Percentiles rank a stretch among this genome's conserved stretches.
These are phyloP conservation scores for Hypoxylon crocopeplum DNA, from an alignment of 495 filamentous ascomycete species.

Conservation along the genomic window DNA sequence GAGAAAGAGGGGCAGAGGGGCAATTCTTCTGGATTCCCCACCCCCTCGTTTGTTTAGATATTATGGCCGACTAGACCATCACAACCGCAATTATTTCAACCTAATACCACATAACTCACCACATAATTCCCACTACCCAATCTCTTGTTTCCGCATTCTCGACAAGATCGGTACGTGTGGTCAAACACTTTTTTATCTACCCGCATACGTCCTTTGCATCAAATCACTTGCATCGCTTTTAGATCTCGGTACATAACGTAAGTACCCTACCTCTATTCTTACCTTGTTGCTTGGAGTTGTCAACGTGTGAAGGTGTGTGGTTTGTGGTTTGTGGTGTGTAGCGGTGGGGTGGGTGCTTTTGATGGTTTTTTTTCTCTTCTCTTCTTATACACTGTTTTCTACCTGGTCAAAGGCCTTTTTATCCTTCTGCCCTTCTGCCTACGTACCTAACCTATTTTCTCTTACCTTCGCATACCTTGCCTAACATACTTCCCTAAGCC, in stretches of 20 bases:
- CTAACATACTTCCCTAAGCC: too few relatives aligned
- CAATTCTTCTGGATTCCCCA: conserved; percentile 29
- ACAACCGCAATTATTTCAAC: conserved; percentile 32
- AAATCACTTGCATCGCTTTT: conserved; percentile 29
- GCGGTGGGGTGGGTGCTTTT: conserved; percentile 19
- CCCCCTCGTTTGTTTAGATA: conserved; percentile 30
- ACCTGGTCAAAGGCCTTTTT: not conserved
- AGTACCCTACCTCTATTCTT: not conserved
- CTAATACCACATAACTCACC: conserved; percentile 32
- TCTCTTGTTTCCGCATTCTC: conserved; percentile 11
- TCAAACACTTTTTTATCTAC: conserved; percentile 15
- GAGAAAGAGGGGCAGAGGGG: conserved; percentile 23
- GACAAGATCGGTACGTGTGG: conserved; percentile 22
- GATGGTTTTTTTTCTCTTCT: not conserved
- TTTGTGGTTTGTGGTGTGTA: conserved; percentile 3
- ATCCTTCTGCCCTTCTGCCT: not conserved
- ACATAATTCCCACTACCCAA: conserved; percentile 16
- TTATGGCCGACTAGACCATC: not conserved
- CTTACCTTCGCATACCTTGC: not conserved
- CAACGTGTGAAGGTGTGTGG: not conserved
- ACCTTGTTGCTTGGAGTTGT: conserved; percentile 8
- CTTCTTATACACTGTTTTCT: not conserved
- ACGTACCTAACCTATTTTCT: not conserved
- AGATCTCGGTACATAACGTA: conserved; percentile 20
- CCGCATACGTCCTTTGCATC: conserved; percentile 20